phyloP scores from a whole-genome alignment of 768 basidiomycete genomes.

The Leccinum fibrillosum region DNA sequence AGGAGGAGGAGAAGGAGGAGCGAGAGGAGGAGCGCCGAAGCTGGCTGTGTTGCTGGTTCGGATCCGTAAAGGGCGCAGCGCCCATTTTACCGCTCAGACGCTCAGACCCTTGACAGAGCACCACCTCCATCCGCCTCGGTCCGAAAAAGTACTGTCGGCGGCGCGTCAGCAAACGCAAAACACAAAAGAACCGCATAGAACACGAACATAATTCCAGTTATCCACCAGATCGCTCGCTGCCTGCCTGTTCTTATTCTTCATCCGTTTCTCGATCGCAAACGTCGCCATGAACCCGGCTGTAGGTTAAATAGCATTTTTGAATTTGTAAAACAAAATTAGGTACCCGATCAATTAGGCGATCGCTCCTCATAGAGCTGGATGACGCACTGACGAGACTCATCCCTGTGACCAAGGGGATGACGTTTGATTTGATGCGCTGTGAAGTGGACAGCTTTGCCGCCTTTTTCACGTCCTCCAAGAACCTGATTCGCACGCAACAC shows the following conservation, averaged over 20 bases:
- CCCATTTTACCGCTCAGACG: constrained; percentile 28
- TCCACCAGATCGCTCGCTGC: constrained; percentile 42
- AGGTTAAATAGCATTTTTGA: background rate
- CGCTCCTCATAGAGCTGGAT: background rate
- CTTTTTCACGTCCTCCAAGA: constrained; percentile 36
- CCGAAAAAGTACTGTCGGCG: constrained; percentile 44
- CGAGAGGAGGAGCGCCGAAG: background rate
- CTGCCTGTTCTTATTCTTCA: constrained; percentile 36
- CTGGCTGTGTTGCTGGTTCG: constrained; percentile 16
- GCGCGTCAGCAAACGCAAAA: background rate
- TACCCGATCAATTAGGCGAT: background rate
- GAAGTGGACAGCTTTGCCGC: constrained; percentile 32
- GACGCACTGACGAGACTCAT: constrained; percentile 24
- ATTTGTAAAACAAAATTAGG: background rate
- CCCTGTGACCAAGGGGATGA: constrained; percentile 31
- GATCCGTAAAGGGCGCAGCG: constrained; percentile 19
- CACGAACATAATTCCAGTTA: constrained; percentile 48
- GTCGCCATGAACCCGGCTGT: constrained; percentile 21
- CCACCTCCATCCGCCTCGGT: constrained; percentile 41
- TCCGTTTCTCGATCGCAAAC: constrained; percentile 15
- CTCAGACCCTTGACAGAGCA: constrained; percentile 33
- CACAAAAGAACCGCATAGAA: background rate
- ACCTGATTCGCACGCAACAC: constrained; percentile 19
- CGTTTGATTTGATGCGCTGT: constrained; percentile 33
- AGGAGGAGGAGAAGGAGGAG: background rate